phyloP scores from a whole-genome alignment of 306 rosid genomes.

The Casuarina equisetifolia region DNA sequence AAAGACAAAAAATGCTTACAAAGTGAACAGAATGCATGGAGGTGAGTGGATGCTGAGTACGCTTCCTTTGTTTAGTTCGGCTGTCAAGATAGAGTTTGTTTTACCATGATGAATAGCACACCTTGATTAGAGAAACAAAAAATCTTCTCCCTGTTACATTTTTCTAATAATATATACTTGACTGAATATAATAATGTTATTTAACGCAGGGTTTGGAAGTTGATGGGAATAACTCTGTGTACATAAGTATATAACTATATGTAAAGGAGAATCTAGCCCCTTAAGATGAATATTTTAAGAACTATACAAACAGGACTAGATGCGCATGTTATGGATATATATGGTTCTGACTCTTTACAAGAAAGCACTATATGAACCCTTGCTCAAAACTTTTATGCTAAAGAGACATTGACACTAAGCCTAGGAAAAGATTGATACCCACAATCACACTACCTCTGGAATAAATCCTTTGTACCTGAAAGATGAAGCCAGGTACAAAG shows the following conservation, averaged over 20 bases:
- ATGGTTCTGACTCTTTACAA: conserved; percentile 29
- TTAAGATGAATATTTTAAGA: background rate
- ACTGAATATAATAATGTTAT: background rate
- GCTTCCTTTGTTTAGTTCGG: conserved; percentile 15
- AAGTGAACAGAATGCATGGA: conserved; percentile 18
- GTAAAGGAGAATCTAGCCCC: background rate
- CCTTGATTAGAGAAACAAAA: background rate
- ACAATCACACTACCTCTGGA: conserved; percentile 24
- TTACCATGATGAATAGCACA: background rate
- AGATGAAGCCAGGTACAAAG: conserved; percentile 24
- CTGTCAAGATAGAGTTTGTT: background rate
- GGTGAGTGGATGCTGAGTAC: conserved; percentile 2
- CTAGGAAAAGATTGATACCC: conserved; percentile 39
- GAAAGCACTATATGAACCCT: conserved; percentile 28
- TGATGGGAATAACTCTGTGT: conserved; percentile 5
- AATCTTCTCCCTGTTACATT: background rate
- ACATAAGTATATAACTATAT: conserved; percentile 5
- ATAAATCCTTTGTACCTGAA: conserved; percentile 43
- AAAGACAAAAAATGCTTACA: conserved; percentile 1
- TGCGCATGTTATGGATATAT: conserved; percentile 40
- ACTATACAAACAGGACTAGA: conserved; percentile 20
- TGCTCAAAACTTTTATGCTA: conserved; percentile 35
- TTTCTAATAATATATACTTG: background rate
- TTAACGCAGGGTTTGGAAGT: background rate
- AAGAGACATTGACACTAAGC: conserved; percentile 34